These are phyloP conservation scores for Acmispon strigosus DNA, from an alignment of 306 rosid species.

Conservation along the genomic window DNA sequence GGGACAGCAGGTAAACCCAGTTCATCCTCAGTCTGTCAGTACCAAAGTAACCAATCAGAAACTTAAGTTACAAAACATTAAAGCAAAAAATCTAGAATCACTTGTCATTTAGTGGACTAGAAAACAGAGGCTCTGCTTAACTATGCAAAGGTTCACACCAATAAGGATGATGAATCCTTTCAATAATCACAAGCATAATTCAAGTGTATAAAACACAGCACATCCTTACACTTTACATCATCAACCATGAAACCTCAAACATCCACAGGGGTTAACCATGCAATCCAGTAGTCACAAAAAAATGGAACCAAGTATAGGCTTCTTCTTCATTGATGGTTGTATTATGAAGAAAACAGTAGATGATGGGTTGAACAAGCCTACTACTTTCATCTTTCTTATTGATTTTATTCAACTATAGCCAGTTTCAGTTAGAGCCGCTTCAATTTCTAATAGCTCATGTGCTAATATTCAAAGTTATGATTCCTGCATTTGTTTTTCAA, in stretches of 20 bases:
- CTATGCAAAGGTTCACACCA: neutral
- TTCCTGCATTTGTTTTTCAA: neutral
- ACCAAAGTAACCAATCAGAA: constrained; percentile 19
- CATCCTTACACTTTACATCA: neutral
- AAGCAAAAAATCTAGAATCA: neutral
- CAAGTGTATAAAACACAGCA: neutral
- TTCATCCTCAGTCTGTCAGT: constrained; percentile 72
- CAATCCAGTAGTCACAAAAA: neutral
- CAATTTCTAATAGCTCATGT: neutral
- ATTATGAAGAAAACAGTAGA: neutral
- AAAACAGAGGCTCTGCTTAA: neutral
- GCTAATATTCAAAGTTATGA: neutral
- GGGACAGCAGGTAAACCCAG: constrained; percentile 93
- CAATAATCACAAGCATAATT: neutral
- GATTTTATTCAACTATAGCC: neutral
- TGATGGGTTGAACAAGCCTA: neutral
- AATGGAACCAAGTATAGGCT: neutral
- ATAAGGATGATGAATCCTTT: neutral
- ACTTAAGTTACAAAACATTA: neutral
- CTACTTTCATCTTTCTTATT: neutral
- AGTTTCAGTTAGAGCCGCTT: neutral
- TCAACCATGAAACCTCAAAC: neutral
- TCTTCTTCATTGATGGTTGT: neutral
- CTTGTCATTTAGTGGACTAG: neutral
- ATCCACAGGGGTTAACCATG: neutral